Base-by-base conservation (phyloP, 345 rosid species). In the Arabidopsis thaliana region DNA sequence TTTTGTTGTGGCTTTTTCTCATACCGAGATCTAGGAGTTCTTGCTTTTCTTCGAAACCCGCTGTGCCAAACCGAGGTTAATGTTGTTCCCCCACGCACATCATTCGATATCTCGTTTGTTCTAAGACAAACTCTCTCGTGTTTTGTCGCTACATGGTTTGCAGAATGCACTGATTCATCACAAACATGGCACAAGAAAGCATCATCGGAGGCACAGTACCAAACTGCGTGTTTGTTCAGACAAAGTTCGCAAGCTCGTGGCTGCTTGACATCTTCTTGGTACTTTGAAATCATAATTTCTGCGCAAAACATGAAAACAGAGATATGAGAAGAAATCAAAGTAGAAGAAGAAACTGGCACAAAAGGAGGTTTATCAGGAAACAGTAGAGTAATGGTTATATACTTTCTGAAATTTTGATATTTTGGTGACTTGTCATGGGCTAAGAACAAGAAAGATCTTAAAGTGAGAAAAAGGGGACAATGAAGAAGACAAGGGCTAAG, bases 401-500 rank as follows among this genome's bases (percentile, higher is more conserved):
- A 66, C 52, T 67, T 74, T 36, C 6, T 14, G 38, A 28, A 55
- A 44, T 11, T 28, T 59, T 10, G 44, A 48, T 58, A 65, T 22
- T 59, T 69, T 41, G 50, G 68, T 59, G 79, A 68, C 63, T 59
- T 40, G 63, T 59, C 68, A 75, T 67, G 69, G 32, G 22, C 61
- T 42, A 38, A 67, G 62, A 49, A 42, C 7, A 33, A 59, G 50
- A 59, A 50, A 50, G 56, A 50, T 67, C 60, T 59, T 67, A 67
- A 75, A 68, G 60, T 61, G 69, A 50, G 59, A 67, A 52, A 74
- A 74, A 59, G 42, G 51, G 73, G 45, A 75, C 79, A 50, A 41
- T 68, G 74, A 75, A 67, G 79, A 75, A 60, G 79, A 75, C 79
- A 75, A 75, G 67, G 7, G 69, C 74, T 68, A 32, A 41, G 56